Percentiles rank a stretch among this genome's conserved stretches.
Evolutionary conservation across 352 stramenopile genomes (phyloP).

Genomic region (Globisporangium cystogenes): DNA sequence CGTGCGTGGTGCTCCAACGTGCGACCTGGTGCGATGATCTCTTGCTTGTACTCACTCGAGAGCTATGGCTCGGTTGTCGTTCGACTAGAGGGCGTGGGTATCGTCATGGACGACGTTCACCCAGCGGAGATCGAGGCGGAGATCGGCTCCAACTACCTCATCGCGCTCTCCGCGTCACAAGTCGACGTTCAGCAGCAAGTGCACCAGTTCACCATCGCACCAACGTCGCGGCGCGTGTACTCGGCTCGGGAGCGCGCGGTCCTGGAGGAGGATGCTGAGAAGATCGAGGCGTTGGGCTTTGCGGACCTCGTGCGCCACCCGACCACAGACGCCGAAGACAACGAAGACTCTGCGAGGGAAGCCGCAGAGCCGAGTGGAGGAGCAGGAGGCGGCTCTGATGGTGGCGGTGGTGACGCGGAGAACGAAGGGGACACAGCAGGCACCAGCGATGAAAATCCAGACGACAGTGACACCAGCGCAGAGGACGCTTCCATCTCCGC

Average conservation of each 20-base stretch:
- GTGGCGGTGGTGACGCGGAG: slow-evolving; percentile 4
- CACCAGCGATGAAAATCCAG: no score
- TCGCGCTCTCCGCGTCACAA: slow-evolving; percentile 37
- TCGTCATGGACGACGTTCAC: slow-evolving; percentile 63
- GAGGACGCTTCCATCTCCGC: neutral
- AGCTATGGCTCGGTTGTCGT: neutral
- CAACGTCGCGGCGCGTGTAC: slow-evolving; percentile 36
- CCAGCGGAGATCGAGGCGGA: slow-evolving; percentile 28
- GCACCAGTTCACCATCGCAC: slow-evolving; percentile 26
- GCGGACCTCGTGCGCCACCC: slow-evolving; percentile 16
- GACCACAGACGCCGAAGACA: neutral
- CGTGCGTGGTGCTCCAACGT: neutral
- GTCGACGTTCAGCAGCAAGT: slow-evolving; percentile 31
- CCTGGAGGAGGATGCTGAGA: slow-evolving; percentile 15
- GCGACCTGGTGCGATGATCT: neutral
- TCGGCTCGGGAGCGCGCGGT: slow-evolving; percentile 47
- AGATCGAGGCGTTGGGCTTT: slow-evolving; percentile 21
- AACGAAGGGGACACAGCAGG: slow-evolving; percentile 8
- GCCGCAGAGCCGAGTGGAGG: neutral
- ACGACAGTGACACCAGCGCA: neutral
- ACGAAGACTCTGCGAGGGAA: neutral
- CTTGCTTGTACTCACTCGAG: neutral
- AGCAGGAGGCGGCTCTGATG: slow-evolving; percentile 2
- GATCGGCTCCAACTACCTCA: slow-evolving; percentile 44
- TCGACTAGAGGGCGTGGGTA: slow-evolving; percentile 36